A percentile compares a stretch with the other conserved stretches of the same genome.
Evolutionary conservation across 768 basidiomycete species (phyloP).

Genomic region (Boletus vermiculosoides): DNA sequence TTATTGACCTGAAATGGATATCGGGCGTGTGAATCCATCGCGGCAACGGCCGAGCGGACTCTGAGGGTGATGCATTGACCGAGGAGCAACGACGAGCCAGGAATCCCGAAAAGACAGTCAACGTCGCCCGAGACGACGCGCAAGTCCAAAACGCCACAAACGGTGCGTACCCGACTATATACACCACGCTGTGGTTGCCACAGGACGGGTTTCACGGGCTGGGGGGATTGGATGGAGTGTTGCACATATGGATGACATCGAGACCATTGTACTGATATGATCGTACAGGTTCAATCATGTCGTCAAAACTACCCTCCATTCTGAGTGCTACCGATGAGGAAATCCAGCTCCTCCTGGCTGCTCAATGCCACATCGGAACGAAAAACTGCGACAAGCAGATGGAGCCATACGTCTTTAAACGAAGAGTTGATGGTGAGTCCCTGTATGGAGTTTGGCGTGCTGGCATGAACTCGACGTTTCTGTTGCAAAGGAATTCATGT

Average conservation of each 20-base stretch:
- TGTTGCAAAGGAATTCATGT: conserved; percentile 79
- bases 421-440: conserved; percentile 86
- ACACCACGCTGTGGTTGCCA: conserved; percentile 4
- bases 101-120: conserved; percentile 31
- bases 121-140: conserved; percentile 43
- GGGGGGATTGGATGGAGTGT: conserved; percentile 37
- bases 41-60: conserved; percentile 28
- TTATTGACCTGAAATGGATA: conserved; percentile 1
- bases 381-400: conserved; percentile 99
- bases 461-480: conserved; percentile 13
- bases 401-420: conserved; percentile 97
- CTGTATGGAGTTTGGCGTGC: neutral
- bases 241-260: conserved; percentile 29
- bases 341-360: conserved; percentile 91
- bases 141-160: conserved; percentile 36
- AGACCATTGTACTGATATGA: conserved; percentile 27
- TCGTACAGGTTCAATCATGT: conserved; percentile 42
- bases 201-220: conserved; percentile 3
- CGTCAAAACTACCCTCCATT: conserved; percentile 92
- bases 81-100: conserved; percentile 20
- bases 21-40: conserved; percentile 14
- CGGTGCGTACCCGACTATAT: conserved; percentile 37
- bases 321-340: conserved; percentile 97
- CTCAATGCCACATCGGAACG: conserved; percentile 94
- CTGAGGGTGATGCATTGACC: conserved; percentile 1